These are phyloP conservation scores for Talaromyces ruber DNA, from an alignment of 495 filamentous ascomycete genomes.

Conservation along the genomic window DNA sequence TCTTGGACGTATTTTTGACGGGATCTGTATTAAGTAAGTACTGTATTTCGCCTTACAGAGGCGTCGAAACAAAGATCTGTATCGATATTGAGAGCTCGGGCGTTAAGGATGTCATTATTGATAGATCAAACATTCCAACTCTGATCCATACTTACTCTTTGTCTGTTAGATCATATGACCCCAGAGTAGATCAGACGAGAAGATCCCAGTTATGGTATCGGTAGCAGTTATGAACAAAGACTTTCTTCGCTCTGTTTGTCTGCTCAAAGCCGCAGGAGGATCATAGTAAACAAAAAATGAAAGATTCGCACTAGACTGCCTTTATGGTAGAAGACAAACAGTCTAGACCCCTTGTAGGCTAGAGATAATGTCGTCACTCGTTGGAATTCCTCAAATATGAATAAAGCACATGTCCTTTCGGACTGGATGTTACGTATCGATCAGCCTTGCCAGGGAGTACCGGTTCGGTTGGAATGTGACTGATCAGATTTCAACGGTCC, in stretches of 20 bases:
- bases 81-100: neutral
- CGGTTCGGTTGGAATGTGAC: neutral
- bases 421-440: neutral
- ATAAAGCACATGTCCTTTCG: neutral
- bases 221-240: neutral
- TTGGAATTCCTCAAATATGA: neutral
- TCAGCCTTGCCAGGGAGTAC: neutral
- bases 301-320: neutral
- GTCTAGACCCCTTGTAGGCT: neutral
- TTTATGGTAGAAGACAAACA: neutral
- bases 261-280: neutral
- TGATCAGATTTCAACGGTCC: neutral
- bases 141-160: neutral
- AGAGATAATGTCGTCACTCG: neutral
- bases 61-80: neutral
- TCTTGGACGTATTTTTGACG: neutral
- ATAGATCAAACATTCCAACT: neutral
- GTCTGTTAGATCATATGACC: neutral
- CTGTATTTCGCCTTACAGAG: neutral
- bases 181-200: neutral
- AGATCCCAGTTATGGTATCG: neutral
- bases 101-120: neutral
- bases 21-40: neutral
- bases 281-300: neutral
- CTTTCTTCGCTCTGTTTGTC: neutral